Evolutionary conservation across 345 rosid genomes (phyloP).

Genomic region (Sisymbrium altissimum): DNA sequence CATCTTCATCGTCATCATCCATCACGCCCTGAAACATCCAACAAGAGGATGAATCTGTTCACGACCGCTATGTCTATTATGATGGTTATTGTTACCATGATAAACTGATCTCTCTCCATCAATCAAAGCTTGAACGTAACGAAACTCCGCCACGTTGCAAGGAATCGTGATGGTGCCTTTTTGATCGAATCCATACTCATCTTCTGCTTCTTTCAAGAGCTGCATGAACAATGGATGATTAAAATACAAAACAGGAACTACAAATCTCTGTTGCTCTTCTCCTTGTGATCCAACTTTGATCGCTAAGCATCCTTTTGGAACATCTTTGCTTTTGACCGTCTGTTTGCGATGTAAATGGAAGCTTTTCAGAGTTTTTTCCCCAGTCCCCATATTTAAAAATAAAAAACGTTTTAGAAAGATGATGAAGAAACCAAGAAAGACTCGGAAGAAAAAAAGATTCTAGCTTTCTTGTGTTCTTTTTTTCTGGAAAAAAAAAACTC

Average conservation of each 20-base stretch:
- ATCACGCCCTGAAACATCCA: slow-evolving; percentile 69
- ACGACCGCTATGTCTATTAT: slow-evolving; percentile 27
- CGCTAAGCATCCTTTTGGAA: slow-evolving; percentile 63
- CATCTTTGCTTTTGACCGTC: slow-evolving; percentile 34
- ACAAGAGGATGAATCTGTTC: slow-evolving; percentile 37
- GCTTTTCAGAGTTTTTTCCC: slow-evolving; percentile 29
- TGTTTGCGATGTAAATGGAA: slow-evolving; percentile 36
- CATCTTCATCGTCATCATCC: background rate
- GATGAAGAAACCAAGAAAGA: background rate
- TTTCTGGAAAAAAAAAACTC: background rate
- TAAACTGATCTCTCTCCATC: slow-evolving; percentile 53
- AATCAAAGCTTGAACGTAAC: slow-evolving; percentile 52
- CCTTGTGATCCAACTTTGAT: slow-evolving; percentile 51
- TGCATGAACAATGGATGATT: slow-evolving; percentile 63
- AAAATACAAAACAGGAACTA: slow-evolving; percentile 53
- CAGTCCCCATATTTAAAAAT: slow-evolving; percentile 31
- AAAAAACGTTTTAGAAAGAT: background rate
- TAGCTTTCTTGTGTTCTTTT: background rate
- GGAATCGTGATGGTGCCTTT: slow-evolving; percentile 62
- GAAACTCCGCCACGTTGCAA: slow-evolving; percentile 54
- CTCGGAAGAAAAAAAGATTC: background rate
- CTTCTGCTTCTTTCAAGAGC: slow-evolving; percentile 57
- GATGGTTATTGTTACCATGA: slow-evolving; percentile 35
- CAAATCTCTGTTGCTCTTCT: slow-evolving; percentile 48
- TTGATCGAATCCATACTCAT: slow-evolving; percentile 65